Percentiles rank a stretch among this genome's conserved stretches.
These are phyloP conservation scores for Leccinum obscurum DNA, from an alignment of 768 basidiomycete genomes.

Conservation along the genomic window DNA sequence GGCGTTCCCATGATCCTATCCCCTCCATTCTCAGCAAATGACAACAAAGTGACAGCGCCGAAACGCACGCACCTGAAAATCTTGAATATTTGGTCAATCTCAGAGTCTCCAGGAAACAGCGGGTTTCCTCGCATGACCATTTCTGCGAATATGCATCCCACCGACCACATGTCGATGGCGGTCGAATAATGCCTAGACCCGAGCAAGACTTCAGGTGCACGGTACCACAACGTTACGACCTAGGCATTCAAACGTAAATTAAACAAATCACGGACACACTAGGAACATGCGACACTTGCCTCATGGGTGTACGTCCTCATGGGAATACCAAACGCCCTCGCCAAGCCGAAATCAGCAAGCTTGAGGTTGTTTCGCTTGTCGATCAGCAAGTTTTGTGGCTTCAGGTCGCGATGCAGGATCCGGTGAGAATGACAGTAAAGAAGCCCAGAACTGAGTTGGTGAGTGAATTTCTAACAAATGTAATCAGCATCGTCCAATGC, in stretches of 20 bases:
- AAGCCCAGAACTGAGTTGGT: constrained; percentile 88
- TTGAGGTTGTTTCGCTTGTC: constrained; percentile 89
- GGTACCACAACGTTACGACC: constrained; percentile 99
- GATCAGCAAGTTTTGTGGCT: constrained; percentile 95
- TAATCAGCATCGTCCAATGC: constrained; percentile 10
- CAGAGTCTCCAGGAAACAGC: constrained; percentile 97
- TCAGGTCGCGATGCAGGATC: constrained; percentile 95
- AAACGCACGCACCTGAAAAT: constrained; percentile 80
- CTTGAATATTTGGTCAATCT: constrained; percentile 99
- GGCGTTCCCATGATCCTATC: constrained; percentile 91
- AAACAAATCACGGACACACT: constrained; percentile 2
- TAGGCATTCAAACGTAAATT: constrained; percentile 33
- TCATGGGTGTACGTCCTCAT: constrained; percentile 99
- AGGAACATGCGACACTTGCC: constrained; percentile 45
- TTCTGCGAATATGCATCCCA: constrained; percentile 97
- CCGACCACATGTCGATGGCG: constrained; percentile 99
- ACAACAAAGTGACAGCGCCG: background rate
- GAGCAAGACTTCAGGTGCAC: constrained; percentile 95
- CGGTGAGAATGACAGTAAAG: constrained; percentile 94
- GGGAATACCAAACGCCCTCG: constrained; percentile 96
- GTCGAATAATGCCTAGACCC: constrained; percentile 97
- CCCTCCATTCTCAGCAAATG: constrained; percentile 2
- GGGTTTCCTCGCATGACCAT: constrained; percentile 93
- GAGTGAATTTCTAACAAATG: constrained; percentile 85
- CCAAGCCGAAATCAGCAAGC: constrained; percentile 94